Percentiles rank a stretch among this genome's conserved stretches.
Conservation (phyloP, 371 early-diverging fungal genomes). For the Mortierella sp. region DNA sequence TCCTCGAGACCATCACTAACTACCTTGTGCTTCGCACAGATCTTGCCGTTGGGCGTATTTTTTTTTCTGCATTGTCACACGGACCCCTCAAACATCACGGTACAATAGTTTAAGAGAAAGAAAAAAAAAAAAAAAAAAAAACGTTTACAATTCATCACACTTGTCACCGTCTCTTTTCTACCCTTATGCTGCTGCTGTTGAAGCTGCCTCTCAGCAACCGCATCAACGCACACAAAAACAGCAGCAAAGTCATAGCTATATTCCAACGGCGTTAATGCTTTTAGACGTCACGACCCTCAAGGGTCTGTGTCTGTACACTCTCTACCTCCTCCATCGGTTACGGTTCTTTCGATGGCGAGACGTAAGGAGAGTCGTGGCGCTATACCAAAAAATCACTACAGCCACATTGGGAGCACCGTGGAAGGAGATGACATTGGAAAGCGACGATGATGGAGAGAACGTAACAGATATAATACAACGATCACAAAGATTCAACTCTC, state of each 20-base stretch:
- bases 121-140: too few relatives aligned
- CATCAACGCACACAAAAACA: neutral
- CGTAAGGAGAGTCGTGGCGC: neutral
- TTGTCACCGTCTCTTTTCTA: neutral
- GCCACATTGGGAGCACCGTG: neutral
- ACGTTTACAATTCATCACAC: neutral
- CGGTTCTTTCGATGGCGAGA: constrained; percentile 34
- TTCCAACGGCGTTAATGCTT: constrained; percentile 12
- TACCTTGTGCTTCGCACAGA: too few relatives aligned
- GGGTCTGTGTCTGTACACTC: constrained; percentile 42
- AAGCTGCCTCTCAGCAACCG: neutral
- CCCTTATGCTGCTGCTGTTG: neutral
- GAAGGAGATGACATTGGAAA: neutral
- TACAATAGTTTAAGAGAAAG: too few relatives aligned
- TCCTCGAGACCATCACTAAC: too few relatives aligned
- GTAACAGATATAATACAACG: neutral
- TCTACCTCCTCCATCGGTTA: constrained; percentile 39
- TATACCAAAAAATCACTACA: neutral
- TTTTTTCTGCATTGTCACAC: neutral
- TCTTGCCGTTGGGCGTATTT: neutral
- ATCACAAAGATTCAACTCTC: neutral
- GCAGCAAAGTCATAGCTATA: constrained; percentile 4
- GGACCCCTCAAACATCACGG: neutral
- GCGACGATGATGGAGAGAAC: neutral
- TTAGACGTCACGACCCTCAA: constrained; percentile 37